Evolutionary conservation across 192 early-diverging fungal species (phyloP).

Genomic region (Coemansia sp.): DNA sequence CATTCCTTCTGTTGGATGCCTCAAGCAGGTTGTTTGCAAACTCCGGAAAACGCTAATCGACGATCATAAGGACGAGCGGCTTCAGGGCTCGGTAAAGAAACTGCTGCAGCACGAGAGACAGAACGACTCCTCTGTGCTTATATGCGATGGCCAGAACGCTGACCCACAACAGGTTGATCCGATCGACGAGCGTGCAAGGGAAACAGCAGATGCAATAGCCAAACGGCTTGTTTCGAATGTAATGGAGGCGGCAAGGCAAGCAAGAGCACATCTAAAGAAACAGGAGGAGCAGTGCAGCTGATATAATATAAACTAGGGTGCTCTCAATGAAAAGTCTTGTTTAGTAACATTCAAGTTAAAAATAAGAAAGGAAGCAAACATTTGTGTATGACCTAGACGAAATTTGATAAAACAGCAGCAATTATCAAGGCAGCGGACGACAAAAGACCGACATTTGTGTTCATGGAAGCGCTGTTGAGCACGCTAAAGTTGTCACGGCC

Average conservation of each 20-base stretch:
- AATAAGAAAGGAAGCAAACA: background rate
- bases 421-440: conserved; percentile 1
- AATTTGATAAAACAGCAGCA: background rate
- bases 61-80: background rate
- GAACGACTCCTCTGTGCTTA: background rate
- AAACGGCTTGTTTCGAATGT: background rate
- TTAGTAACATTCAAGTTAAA: too few relatives aligned
- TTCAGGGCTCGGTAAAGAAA: background rate
- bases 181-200: background rate
- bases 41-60: background rate
- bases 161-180: background rate
- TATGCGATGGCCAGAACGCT: background rate
- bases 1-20: background rate
- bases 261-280: background rate
- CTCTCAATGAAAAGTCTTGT: too few relatives aligned
- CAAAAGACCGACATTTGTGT: background rate
- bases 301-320: too few relatives aligned
- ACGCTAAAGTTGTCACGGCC: conserved; percentile 27
- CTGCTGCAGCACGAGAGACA: background rate
- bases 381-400: background rate
- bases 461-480: conserved; percentile 14
- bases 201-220: background rate
- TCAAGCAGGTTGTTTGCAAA: background rate
- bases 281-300: background rate
- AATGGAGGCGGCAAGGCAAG: background rate